Percentiles rank a stretch among this genome's conserved stretches.
Conservation (phyloP, 768 basidiomycete genomes). For the Suillus hirtellus region DNA sequence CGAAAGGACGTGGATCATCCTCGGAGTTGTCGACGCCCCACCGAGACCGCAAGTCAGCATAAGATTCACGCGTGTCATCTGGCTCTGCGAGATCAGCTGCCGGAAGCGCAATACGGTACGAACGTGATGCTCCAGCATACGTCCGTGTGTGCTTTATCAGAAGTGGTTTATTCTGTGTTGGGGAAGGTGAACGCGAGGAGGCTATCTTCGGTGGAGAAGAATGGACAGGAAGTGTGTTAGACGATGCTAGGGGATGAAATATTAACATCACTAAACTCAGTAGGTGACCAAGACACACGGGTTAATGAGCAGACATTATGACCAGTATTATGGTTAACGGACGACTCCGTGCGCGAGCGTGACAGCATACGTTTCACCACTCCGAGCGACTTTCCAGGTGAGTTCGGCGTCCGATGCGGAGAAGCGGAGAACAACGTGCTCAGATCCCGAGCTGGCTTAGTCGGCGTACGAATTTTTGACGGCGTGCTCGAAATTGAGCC, state of each 20-base stretch:
- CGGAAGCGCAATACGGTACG: constrained; percentile 70
- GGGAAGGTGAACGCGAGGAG: constrained; percentile 28
- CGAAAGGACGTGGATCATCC: constrained; percentile 55
- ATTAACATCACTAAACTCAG: background rate
- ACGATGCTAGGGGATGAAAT: constrained; percentile 20
- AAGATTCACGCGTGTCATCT: constrained; percentile 59
- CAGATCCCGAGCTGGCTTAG: constrained; percentile 41
- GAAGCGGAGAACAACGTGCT: constrained; percentile 46
- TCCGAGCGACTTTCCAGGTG: constrained; percentile 38
- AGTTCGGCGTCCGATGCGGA: constrained; percentile 26
- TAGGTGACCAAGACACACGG: background rate
- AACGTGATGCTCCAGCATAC: constrained; percentile 78
- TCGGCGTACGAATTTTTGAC: constrained; percentile 17
- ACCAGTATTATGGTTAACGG: constrained; percentile 33
- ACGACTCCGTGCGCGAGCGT: constrained; percentile 65
- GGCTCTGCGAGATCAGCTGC: constrained; percentile 49
- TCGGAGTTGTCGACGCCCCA: constrained; percentile 84
- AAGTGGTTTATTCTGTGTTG: constrained; percentile 26
- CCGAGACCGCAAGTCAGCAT: constrained; percentile 67
- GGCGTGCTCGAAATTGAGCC: background rate
- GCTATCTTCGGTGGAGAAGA: constrained; percentile 26
- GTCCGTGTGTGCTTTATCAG: constrained; percentile 52
- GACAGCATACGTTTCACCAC: constrained; percentile 73
- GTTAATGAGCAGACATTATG: background rate
- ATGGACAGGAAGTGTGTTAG: constrained; percentile 25